Evolutionary conservation across 2,329 filamentous ascomycete genomes (phyloP), one percentile per base, ranked within the genome.

Genomic region (Botrytis galanthina): DNA sequence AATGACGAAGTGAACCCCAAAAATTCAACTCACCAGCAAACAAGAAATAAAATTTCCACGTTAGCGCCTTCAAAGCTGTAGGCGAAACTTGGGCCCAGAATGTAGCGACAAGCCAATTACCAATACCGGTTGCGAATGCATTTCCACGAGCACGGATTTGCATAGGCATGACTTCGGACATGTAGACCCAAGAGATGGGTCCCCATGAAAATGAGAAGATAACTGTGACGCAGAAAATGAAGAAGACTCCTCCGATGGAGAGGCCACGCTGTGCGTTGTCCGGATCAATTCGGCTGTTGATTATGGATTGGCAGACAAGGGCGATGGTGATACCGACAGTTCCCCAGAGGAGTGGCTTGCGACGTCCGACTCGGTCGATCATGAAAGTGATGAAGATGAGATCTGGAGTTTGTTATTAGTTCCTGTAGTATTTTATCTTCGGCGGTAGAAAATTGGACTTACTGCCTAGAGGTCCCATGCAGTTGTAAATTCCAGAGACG

Each of bases 151-250:
- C 87, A 46, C 90, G 88, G 72, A 91, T 91, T 75, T 89, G 88
- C 81, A 92, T 87, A 16, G 90, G 89, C 81, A 90, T 89, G 74
- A 92, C 88, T 80, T 92, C 90, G 26, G 87, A 86, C 79, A 89
- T 89, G 80, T 92, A 92, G 1, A 91, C 84, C 89, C 89, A 91
- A 0, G 84, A 85, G 78, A 87, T 85, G 5, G 88, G 87, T 2
- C 88, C 86, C 82, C 88, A 90, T 0, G 87, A 89, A 61, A 89
- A 82, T 77, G 87, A 88, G 76, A 90, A 91, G 76, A 89, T 86
- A 22, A 86, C 84, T 35, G 87, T 87, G 70, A 90, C 88, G 67
- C 85, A 85, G 79, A 91, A 92, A n/a, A 92, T 81, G 81, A 92
- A 91, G 76, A 89, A 89, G 29, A 92, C 88, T 20, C 88, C 89